Evolutionary conservation across 202 grass and related monocot genomes (phyloP).

Genomic region (Cymbopogon flexuosus): DNA sequence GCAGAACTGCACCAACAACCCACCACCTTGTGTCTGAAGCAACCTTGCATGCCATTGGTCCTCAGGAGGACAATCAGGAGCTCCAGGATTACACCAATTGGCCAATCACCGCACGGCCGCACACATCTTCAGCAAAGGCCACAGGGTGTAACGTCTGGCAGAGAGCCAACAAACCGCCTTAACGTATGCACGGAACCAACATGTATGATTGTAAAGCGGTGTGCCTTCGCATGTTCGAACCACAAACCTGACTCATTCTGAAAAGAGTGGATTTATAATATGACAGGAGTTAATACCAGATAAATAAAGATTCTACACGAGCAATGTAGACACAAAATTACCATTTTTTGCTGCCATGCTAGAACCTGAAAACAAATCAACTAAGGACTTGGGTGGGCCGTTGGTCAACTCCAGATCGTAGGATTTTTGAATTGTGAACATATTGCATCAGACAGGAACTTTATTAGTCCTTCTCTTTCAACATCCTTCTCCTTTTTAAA

Average conservation of each 20-base stretch:
- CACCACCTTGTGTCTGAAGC: not conserved
- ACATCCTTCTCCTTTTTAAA: slow-evolving; percentile 80
- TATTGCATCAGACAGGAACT: slow-evolving; percentile 75
- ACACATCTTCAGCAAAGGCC: not conserved
- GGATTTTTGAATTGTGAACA: slow-evolving; percentile 79
- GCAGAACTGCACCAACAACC: not conserved
- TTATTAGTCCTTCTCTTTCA: slow-evolving; percentile 64
- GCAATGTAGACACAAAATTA: not conserved
- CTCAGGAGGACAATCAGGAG: not conserved
- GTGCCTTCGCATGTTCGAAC: not conserved
- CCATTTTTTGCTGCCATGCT: not conserved
- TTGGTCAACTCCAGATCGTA: slow-evolving; percentile 57
- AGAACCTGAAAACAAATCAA: slow-evolving; percentile 27
- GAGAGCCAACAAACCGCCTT: not conserved
- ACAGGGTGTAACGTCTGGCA: not conserved
- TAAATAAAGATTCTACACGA: not conserved
- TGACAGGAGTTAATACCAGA: not conserved
- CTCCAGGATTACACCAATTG: not conserved
- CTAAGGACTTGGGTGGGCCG: not conserved
- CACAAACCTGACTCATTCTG: not conserved
- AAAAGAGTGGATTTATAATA: not conserved
- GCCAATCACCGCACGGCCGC: not conserved
- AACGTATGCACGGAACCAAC: not conserved
- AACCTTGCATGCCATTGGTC: not conserved
- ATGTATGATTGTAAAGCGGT: not conserved